Conservation (phyloP, 495 filamentous ascomycete species). For the Lasiosphaeriaceae sp. region DNA sequence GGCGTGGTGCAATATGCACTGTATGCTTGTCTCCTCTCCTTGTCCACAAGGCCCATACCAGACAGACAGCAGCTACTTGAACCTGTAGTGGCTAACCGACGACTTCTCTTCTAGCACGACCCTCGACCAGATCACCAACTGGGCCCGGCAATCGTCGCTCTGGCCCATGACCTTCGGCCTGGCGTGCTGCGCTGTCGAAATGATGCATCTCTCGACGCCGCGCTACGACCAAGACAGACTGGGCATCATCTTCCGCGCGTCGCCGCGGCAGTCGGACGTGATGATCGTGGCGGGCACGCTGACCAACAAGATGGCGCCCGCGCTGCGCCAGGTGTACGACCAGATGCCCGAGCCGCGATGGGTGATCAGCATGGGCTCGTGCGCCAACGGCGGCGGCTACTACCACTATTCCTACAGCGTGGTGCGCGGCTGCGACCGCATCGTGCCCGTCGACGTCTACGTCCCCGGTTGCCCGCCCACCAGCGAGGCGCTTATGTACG, state of each 20-base stretch:
- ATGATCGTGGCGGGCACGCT: constrained; percentile 97
- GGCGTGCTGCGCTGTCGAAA: constrained; percentile 94
- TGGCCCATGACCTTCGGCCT: constrained; percentile 99
- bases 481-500: constrained; percentile 83
- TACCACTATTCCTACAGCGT: constrained; percentile 94
- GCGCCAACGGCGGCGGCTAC: constrained; percentile 90
- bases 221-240: constrained; percentile 95
- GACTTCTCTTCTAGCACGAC: constrained; percentile 59
- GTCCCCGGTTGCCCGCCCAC: constrained; percentile 92
- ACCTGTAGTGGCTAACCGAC: constrained; percentile 2
- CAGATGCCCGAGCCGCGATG: constrained; percentile 96
- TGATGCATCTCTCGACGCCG: constrained; percentile 97
- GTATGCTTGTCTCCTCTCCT: constrained; percentile 48
- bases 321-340: constrained; percentile 91
- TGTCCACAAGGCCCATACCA: not conserved
- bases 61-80: not conserved
- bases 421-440: constrained; percentile 79
- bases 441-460: constrained; percentile 90
- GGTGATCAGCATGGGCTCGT: constrained; percentile 90
- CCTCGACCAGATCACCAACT: constrained; percentile 88
- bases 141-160: constrained; percentile 87
- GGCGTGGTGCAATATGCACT: constrained; percentile 95
- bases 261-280: constrained; percentile 90
- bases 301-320: constrained; percentile 98
- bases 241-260: constrained; percentile 96